Conservation (phyloP, 1,284 basidiomycete species). For the Inonotus obliquus region DNA sequence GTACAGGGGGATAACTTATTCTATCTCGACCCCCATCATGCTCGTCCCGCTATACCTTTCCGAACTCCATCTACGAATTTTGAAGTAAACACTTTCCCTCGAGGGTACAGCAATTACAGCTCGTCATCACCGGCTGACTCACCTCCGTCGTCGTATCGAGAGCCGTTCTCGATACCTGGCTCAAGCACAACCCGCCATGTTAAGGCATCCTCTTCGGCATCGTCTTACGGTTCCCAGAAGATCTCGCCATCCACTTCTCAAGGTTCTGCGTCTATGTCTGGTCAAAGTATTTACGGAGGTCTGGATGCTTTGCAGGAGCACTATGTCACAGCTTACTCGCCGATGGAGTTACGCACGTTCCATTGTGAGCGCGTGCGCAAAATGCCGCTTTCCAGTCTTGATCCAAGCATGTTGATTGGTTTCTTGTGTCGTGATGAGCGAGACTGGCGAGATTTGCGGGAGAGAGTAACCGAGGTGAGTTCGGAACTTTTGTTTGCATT, state of each 20-base stretch:
- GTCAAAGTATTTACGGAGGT: constrained; percentile 3
- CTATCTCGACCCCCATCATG: constrained; percentile 95
- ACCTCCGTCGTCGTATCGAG: constrained; percentile 47
- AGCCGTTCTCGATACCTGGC: constrained; percentile 48
- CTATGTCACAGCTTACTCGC: constrained; percentile 58
- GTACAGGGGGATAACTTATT: constrained; percentile 87
- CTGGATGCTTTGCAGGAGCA: constrained; percentile 49
- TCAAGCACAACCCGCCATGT: constrained; percentile 59
- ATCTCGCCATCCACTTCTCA: constrained; percentile 10
- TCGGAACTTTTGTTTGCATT: not conserved
- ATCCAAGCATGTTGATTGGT: constrained; percentile 96
- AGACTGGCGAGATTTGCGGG: constrained; percentile 82
- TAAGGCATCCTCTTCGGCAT: constrained; percentile 47
- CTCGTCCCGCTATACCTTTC: constrained; percentile 77
- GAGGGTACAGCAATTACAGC: not conserved
- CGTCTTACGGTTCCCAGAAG: constrained; percentile 22
- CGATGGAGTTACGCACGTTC: constrained; percentile 77
- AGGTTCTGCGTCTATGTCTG: constrained; percentile 4
- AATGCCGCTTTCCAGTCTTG: constrained; percentile 87
- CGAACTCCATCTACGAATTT: constrained; percentile 45
- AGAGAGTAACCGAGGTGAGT: constrained; percentile 63
- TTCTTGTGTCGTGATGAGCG: constrained; percentile 81
- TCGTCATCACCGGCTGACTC: constrained; percentile 29
- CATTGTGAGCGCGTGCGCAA: constrained; percentile 92
- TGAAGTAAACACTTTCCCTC: not conserved